Percentiles rank a stretch among this genome's conserved stretches.
phyloP scores from a whole-genome alignment of 768 basidiomycete species.

The Tricholoma sp. region DNA sequence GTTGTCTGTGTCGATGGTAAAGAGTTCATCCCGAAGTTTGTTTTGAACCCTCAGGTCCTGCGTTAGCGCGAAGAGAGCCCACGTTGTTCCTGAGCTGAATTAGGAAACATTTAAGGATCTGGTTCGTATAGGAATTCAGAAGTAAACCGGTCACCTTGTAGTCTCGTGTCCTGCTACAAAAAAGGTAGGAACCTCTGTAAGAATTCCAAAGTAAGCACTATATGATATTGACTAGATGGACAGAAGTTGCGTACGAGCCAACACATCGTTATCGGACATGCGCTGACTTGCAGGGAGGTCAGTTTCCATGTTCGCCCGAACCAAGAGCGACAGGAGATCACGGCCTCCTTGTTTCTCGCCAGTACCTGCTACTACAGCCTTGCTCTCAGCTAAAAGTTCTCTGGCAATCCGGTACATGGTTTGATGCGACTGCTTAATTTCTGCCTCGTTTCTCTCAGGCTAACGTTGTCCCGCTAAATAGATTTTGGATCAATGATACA shows the following conservation, averaged over 20 bases:
- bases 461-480: not conserved
- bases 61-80: slow-evolving; percentile 56
- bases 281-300: slow-evolving; percentile 22
- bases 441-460: slow-evolving; percentile 12
- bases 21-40: slow-evolving; percentile 56
- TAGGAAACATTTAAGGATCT: not conserved
- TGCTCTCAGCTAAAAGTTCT: slow-evolving; percentile 36
- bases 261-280: slow-evolving; percentile 17
- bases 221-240: not conserved
- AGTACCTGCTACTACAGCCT: slow-evolving; percentile 14
- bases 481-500: too few species aligned
- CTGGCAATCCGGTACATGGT: slow-evolving; percentile 36
- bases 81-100: slow-evolving; percentile 40
- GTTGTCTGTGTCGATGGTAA: slow-evolving; percentile 43
- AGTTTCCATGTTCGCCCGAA: slow-evolving; percentile 49
- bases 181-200: slow-evolving; percentile 44
- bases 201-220: not conserved
- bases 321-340: slow-evolving; percentile 39
- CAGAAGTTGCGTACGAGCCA: slow-evolving; percentile 7
- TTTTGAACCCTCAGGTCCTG: slow-evolving; percentile 43
- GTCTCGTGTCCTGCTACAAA: slow-evolving; percentile 46
- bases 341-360: slow-evolving; percentile 20
- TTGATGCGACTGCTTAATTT: slow-evolving; percentile 17
- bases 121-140: not conserved
- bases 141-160: slow-evolving; percentile 25